A percentile compares a stretch with the other conserved stretches of the same genome.
phyloP scores from a whole-genome alignment of 495 filamentous ascomycete genomes.

The Saxophila tyrrhenica region DNA sequence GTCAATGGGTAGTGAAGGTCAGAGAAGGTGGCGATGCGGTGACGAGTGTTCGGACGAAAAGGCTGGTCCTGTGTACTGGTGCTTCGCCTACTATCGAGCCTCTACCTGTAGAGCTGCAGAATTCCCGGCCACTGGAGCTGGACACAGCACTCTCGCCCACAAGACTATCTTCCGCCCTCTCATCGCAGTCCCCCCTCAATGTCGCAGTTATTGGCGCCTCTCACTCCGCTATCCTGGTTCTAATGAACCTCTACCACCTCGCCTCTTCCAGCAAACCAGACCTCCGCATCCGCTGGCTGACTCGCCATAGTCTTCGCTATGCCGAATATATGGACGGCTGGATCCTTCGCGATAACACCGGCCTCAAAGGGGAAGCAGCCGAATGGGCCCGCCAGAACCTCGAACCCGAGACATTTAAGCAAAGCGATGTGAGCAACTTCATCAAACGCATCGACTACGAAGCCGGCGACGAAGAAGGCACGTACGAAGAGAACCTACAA shows the following conservation, averaged over 20 bases:
- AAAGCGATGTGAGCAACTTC: slow-evolving; percentile 39
- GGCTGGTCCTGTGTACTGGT: slow-evolving; percentile 49
- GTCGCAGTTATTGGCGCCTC: slow-evolving; percentile 49
- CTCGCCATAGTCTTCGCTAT: slow-evolving; percentile 47
- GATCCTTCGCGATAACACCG: slow-evolving; percentile 53
- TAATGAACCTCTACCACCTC: slow-evolving; percentile 47
- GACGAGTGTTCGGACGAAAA: slow-evolving; percentile 9
- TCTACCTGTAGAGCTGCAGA: slow-evolving; percentile 24
- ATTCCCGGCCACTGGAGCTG: slow-evolving; percentile 36
- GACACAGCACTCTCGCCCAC: slow-evolving; percentile 46
- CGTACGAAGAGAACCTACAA: slow-evolving; percentile 37
- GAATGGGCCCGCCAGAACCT: slow-evolving; percentile 47
- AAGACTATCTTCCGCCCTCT: slow-evolving; percentile 34
- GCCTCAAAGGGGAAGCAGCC: slow-evolving; percentile 48
- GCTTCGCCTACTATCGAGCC: slow-evolving; percentile 39
- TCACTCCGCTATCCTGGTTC: slow-evolving; percentile 50
- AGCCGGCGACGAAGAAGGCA: slow-evolving; percentile 33
- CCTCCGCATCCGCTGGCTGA: slow-evolving; percentile 50
- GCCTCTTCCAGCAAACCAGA: slow-evolving; percentile 38
- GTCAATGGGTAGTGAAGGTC: slow-evolving; percentile 2
- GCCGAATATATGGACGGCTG: slow-evolving; percentile 50
- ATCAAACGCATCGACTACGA: slow-evolving; percentile 41
- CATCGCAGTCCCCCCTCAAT: slow-evolving; percentile 28
- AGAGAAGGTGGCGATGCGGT: not conserved
- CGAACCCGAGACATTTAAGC: slow-evolving; percentile 38